Conservation (phyloP, 768 basidiomycete species). For the Suillus brevipes region DNA sequence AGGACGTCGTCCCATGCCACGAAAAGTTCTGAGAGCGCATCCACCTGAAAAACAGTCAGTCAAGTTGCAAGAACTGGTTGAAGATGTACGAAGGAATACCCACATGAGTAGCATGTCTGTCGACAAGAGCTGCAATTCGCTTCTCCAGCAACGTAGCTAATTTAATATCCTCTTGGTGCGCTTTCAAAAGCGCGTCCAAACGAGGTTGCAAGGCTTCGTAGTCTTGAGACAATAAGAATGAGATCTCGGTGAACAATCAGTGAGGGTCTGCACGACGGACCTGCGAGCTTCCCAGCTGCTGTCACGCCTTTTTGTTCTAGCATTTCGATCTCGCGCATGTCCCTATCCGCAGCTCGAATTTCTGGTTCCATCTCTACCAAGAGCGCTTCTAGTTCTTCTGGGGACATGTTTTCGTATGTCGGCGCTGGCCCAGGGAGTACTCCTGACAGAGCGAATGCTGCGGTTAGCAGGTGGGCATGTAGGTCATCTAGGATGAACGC, state of each 20-base stretch:
- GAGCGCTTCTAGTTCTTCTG: constrained; percentile 68
- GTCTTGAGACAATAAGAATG: constrained; percentile 37
- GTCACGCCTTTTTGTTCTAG: constrained; percentile 71
- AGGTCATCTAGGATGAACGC: constrained; percentile 59
- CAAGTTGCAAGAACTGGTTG: background rate
- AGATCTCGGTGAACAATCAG: background rate
- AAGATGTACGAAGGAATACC: constrained; percentile 20
- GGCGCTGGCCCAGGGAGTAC: constrained; percentile 48
- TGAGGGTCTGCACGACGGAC: constrained; percentile 33
- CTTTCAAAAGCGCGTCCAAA: constrained; percentile 56
- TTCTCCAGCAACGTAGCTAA: constrained; percentile 63
- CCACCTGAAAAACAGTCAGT: constrained; percentile 51
- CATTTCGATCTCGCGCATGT: constrained; percentile 74
- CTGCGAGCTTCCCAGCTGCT: constrained; percentile 68
- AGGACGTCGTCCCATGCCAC: constrained; percentile 83
- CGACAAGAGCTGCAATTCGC: constrained; percentile 63
- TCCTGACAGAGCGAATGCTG: constrained; percentile 74
- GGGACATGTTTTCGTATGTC: constrained; percentile 63
- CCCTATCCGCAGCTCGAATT: constrained; percentile 78
- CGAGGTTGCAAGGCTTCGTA: constrained; percentile 68
- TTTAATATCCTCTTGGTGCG: constrained; percentile 58
- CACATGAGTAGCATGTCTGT: constrained; percentile 72
- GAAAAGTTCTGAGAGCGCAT: constrained; percentile 79
- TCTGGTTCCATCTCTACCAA: constrained; percentile 82
- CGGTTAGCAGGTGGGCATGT: constrained; percentile 71